These are phyloP conservation scores for Salvia splendens DNA, from an alignment of 257 asterid species.

Conservation along the genomic window DNA sequence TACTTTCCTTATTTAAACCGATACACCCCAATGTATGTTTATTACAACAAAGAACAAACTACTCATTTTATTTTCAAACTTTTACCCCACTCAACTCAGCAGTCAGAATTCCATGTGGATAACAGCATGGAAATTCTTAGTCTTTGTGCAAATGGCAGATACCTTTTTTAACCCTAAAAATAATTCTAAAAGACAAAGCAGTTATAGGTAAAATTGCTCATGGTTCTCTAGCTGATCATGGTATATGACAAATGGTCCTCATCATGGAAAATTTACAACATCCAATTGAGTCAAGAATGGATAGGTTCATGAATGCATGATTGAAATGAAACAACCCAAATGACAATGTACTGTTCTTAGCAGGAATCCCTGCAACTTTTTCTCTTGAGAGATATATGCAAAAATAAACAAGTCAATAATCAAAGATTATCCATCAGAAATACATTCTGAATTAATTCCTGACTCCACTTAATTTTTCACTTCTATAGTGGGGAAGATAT, in stretches of 20 bases:
- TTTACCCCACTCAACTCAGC: too few species aligned
- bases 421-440: not conserved
- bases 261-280: not conserved
- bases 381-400: not conserved
- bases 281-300: constrained; percentile 3
- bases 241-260: not conserved
- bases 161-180: not conserved
- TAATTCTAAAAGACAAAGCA: constrained; percentile 2
- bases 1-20: too few species aligned
- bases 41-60: not conserved
- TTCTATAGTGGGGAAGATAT: not conserved
- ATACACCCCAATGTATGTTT: too few species aligned
- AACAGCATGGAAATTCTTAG: too few species aligned
- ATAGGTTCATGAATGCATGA: not conserved
- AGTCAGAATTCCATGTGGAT: too few species aligned
- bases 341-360: not conserved
- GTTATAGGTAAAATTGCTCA: not conserved
- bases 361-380: not conserved
- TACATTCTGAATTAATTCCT: not conserved
- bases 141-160: too few species aligned
- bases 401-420: not conserved
- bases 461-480: constrained; percentile 3
- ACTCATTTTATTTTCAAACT: not conserved
- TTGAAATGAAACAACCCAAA: not conserved
- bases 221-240: constrained; percentile 17